Percentiles rank a stretch among this genome's conserved stretches.
These are phyloP conservation scores for Basidiobolus meristosporus DNA, from an alignment of 371 early-diverging fungal species.

Conservation along the genomic window DNA sequence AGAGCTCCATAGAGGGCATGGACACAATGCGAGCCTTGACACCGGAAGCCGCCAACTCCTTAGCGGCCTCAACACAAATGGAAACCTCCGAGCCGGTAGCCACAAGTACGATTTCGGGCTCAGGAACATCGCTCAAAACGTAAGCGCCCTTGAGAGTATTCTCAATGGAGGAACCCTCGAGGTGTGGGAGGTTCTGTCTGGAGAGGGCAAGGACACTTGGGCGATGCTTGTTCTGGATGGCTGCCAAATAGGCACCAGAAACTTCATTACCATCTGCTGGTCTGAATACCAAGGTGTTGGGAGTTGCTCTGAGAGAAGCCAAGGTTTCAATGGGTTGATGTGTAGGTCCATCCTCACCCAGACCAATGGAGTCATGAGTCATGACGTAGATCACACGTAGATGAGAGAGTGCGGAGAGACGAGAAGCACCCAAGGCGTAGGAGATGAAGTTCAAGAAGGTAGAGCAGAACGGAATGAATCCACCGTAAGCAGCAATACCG, in stretches of 20 bases:
- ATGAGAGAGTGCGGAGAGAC: constrained; percentile 79
- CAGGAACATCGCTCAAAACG: constrained; percentile 37
- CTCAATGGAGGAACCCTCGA: constrained; percentile 67
- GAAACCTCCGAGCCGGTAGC: constrained; percentile 95
- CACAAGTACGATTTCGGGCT: constrained; percentile 49
- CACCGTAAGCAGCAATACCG: constrained; percentile 87
- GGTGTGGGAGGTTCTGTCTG: constrained; percentile 89
- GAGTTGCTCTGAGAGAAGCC: constrained; percentile 84
- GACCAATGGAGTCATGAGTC: constrained; percentile 99
- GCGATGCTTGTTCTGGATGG: constrained; percentile 39
- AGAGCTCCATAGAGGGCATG: constrained; percentile 87
- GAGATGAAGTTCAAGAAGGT: constrained; percentile 96
- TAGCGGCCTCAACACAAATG: constrained; percentile 71
- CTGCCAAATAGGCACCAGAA: constrained; percentile 75
- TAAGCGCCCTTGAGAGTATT: constrained; percentile 65
- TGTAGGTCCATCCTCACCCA: constrained; percentile 98
- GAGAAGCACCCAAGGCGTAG: constrained; percentile 66
- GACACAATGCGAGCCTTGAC: constrained; percentile 79
- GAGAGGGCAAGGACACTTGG: constrained; percentile 85
- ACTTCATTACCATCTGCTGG: constrained; percentile 96
- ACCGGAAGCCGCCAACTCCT: constrained; percentile 31
- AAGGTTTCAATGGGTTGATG: constrained; percentile 98
- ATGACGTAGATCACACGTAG: constrained; percentile 87
- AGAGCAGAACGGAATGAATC: constrained; percentile 76
- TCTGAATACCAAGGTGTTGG: constrained; percentile 75